Evolutionary conservation across 352 stramenopile species (phyloP), one percentile per base, ranked within the genome.

Genomic region (Phytopythium aichiense): DNA sequence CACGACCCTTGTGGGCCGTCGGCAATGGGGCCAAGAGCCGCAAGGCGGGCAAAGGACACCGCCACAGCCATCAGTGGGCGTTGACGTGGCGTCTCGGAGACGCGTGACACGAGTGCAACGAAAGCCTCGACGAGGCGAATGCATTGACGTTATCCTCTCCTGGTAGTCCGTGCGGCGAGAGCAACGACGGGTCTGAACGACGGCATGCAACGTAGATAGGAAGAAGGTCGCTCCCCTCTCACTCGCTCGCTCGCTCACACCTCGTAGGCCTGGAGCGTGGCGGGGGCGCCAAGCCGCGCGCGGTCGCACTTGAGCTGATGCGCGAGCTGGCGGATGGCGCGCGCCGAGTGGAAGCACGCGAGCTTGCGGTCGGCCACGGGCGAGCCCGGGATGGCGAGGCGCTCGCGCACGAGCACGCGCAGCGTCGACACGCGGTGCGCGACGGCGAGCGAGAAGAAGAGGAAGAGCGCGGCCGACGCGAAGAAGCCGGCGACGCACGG

Each of bases 301-400:
- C 74, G 71, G 60, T 79, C 68, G 46, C 72, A 79, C 61, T 79
- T 72, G 35, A 79, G 66, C 55, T 79, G 72, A 43, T 67, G 61
- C 12, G 66, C 72, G 62, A 76, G 74, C 60, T 79, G 72, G 13
- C 72, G 72, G 35, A 79, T 79, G 46, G 57, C 66, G 33, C 68
- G 72, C 52, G 68, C 56, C 35, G 68, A 71, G 58, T 65, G 63
- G 15, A 66, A 5, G 50, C 58, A 67, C 28, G 58, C 49, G 57
- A 63, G 60, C 37, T 38, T 37, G 37, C 68, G 68, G 61, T 79
- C 72, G 7, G 74, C 61, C 46, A 72, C 71, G 42, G 22, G 45
- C 11, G 65, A 74, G 9, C 72, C 72, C 30, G 68, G 51, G 51
- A 79, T 79, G 53, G 72, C 66, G 28, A 76, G 60, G 18, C 72